A percentile compares a stretch with the other conserved stretches of the same genome.
Conservation (phyloP, 805 yeast species). For the Huiozyma sinensis region DNA sequence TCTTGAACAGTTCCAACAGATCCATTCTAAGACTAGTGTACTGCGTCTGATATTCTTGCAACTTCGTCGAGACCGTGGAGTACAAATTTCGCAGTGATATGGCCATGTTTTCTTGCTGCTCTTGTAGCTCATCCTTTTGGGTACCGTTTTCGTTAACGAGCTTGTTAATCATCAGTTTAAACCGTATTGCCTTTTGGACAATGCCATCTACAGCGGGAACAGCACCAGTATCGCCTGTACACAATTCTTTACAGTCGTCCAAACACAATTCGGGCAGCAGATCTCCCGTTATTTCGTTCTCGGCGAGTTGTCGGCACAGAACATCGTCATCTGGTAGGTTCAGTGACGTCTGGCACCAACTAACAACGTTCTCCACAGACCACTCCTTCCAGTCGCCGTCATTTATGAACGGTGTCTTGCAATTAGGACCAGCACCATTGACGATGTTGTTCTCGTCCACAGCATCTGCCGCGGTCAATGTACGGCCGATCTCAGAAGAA, state of each 20-base stretch:
- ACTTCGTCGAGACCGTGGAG: slow-evolving; percentile 15
- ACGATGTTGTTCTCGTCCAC: neutral
- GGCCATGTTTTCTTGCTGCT: slow-evolving; percentile 26
- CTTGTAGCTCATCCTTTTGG: slow-evolving; percentile 10
- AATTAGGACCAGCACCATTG: neutral
- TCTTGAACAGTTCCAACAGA: slow-evolving; percentile 22
- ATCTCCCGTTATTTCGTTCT: slow-evolving; percentile 39
- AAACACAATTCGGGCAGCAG: slow-evolving; percentile 58
- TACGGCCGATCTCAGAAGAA: too few species aligned
- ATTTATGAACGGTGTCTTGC: neutral
- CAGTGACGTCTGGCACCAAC: slow-evolving; percentile 18
- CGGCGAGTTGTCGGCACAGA: slow-evolving; percentile 9
- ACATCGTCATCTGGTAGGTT: slow-evolving; percentile 9
- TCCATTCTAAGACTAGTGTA: slow-evolving; percentile 22
- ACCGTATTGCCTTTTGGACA: slow-evolving; percentile 36
- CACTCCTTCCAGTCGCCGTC: slow-evolving; percentile 8
- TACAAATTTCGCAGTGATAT: slow-evolving; percentile 19
- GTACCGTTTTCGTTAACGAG: slow-evolving; percentile 28
- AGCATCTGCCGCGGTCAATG: too few species aligned
- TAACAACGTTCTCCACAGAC: slow-evolving; percentile 16
- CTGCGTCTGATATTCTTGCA: slow-evolving; percentile 25
- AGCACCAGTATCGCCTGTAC: slow-evolving; percentile 31
- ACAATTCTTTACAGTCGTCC: slow-evolving; percentile 65
- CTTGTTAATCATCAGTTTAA: slow-evolving; percentile 51
- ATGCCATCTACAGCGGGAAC: slow-evolving; percentile 24